A percentile compares a stretch with the other conserved stretches of the same genome.
phyloP scores from a whole-genome alignment of 164 flowering plant species.

The Akebia trifoliata region DNA sequence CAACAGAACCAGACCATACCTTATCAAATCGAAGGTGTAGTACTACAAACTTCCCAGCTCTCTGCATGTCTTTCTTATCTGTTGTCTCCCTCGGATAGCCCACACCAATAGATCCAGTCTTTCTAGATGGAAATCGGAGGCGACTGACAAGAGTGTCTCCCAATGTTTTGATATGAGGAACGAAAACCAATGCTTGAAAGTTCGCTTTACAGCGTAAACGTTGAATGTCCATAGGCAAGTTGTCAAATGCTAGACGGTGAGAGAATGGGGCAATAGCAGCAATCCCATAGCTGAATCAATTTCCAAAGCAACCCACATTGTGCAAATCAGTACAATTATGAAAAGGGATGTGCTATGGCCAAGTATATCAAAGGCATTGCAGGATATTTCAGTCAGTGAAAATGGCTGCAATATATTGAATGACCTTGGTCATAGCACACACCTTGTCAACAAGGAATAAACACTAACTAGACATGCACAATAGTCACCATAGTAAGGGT shows the following conservation, averaged over 20 bases:
- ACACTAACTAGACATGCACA: too few relatives aligned
- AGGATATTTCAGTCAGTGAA: too few relatives aligned
- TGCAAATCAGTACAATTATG: not conserved
- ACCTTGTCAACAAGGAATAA: too few relatives aligned
- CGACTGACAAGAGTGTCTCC: slow-evolving; percentile 84
- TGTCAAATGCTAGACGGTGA: slow-evolving; percentile 90
- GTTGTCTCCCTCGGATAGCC: slow-evolving; percentile 36
- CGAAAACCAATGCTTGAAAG: slow-evolving; percentile 79
- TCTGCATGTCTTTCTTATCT: slow-evolving; percentile 24
- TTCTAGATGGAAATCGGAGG: slow-evolving; percentile 42
- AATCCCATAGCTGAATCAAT: slow-evolving; percentile 70
- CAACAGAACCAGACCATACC: slow-evolving; percentile 55
- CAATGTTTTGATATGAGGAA: slow-evolving; percentile 73
- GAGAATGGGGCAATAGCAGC: slow-evolving; percentile 98
- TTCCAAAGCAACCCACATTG: not conserved
- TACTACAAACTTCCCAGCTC: slow-evolving; percentile 65
- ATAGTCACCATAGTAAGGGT: too few relatives aligned
- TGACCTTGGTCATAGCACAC: too few relatives aligned
- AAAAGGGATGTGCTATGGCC: too few relatives aligned
- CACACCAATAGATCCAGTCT: slow-evolving; percentile 15
- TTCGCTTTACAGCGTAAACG: slow-evolving; percentile 91
- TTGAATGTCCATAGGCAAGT: slow-evolving; percentile 77
- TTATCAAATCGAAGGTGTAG: slow-evolving; percentile 97
- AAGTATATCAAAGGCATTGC: too few relatives aligned
- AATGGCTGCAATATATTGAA: too few relatives aligned